A percentile compares a stretch with the other conserved stretches of the same genome.
Conservation (phyloP, 2,329 filamentous ascomycete species). For the Zymoseptoria brevis region DNA sequence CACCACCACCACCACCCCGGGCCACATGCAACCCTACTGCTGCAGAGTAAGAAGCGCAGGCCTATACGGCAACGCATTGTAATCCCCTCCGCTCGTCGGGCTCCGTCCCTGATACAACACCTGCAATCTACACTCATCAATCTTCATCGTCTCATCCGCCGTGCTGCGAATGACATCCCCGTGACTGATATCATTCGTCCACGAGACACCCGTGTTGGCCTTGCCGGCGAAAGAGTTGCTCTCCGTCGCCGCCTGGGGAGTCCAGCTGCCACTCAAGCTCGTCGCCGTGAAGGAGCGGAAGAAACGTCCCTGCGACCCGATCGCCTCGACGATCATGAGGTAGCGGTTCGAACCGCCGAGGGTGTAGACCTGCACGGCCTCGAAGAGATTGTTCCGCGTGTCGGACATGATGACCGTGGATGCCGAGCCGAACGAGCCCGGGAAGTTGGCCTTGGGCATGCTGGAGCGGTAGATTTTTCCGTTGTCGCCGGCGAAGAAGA, state of each 20-base stretch:
- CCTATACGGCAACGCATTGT: constrained; percentile 47
- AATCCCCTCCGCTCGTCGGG: constrained; percentile 35
- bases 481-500: constrained; percentile 62
- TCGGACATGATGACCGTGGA: constrained; percentile 47
- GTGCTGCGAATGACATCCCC: constrained; percentile 53
- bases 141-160: constrained; percentile 53
- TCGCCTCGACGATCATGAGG: constrained; percentile 61
- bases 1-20: too few relatives aligned
- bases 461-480: constrained; percentile 57
- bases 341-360: constrained; percentile 49
- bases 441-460: constrained; percentile 57
- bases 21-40: background rate
- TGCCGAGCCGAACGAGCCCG: constrained; percentile 49
- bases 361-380: constrained; percentile 60
- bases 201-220: constrained; percentile 55
- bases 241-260: constrained; percentile 49
- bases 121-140: constrained; percentile 58
- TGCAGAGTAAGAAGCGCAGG: constrained; percentile 48
- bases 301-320: constrained; percentile 51
- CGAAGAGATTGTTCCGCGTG: constrained; percentile 51
- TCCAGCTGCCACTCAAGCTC: constrained; percentile 51
- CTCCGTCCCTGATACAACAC: constrained; percentile 55
- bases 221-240: constrained; percentile 57
- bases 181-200: constrained; percentile 61
- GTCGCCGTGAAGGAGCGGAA: constrained; percentile 60